Percentiles rank a stretch among this genome's conserved stretches.
Evolutionary conservation across 192 early-diverging fungal species (phyloP).

Genomic region (Linnemannia hyalina): DNA sequence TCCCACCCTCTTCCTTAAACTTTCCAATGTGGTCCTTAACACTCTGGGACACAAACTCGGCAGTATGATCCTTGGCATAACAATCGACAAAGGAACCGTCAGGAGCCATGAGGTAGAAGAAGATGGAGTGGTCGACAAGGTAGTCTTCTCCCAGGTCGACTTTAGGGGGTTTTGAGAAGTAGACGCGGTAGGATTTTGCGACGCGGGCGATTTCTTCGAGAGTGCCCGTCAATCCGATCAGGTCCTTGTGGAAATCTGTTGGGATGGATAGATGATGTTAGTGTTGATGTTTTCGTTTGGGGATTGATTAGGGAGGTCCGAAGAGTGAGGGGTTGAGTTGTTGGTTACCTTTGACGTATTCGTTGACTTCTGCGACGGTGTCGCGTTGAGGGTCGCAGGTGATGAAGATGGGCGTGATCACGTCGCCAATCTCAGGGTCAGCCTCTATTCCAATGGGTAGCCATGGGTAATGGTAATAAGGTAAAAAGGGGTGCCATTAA

Average conservation of each 20-base stretch:
- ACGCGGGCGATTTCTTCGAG: constrained; percentile 84
- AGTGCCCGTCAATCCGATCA: constrained; percentile 93
- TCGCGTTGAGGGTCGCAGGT: constrained; percentile 98
- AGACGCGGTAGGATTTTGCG: constrained; percentile 95
- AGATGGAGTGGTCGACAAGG: constrained; percentile 98
- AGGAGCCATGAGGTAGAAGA: constrained; percentile 96
- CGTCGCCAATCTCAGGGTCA: constrained; percentile 61
- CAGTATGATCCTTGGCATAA: constrained; percentile 86
- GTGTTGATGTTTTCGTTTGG: background rate
- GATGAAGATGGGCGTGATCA: constrained; percentile 92
- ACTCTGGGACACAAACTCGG: constrained; percentile 71
- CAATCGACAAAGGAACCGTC: constrained; percentile 92
- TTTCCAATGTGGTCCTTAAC: constrained; percentile 64
- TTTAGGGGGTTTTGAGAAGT: constrained; percentile 91
- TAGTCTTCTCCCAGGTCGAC: constrained; percentile 89
- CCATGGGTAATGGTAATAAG: background rate
- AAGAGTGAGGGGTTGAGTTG: no score
- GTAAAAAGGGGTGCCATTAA: background rate
- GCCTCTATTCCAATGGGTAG: constrained; percentile 48
- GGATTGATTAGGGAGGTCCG: no score
- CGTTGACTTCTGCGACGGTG: constrained; percentile 80
- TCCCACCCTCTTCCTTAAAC: constrained; percentile 62
- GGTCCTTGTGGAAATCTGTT: constrained; percentile 92
- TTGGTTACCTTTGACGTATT: constrained; percentile 70
- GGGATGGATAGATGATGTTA: background rate